A percentile compares a stretch with the other conserved stretches of the same genome.
These are phyloP conservation scores for Xerocomellus intermedius DNA, from an alignment of 768 basidiomycete genomes.

Conservation along the genomic window DNA sequence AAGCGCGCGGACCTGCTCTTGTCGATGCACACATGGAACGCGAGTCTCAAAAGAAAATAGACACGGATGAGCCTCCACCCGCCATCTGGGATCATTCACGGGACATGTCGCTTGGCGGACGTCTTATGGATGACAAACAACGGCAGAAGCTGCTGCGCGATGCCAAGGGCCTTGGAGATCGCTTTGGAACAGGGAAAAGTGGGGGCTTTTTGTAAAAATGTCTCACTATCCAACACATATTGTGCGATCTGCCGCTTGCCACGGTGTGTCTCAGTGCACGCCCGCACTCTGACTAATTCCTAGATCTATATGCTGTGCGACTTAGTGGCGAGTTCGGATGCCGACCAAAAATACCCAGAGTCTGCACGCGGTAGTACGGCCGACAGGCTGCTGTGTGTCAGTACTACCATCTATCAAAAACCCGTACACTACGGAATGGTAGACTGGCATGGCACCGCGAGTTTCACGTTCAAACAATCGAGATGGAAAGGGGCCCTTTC, in stretches of 20 bases:
- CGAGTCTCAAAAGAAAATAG: constrained; percentile 37
- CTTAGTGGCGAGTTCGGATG: constrained; percentile 1
- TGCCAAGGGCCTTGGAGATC: constrained; percentile 74
- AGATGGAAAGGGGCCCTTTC: background rate
- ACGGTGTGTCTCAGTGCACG: constrained; percentile 8
- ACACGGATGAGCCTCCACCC: constrained; percentile 51
- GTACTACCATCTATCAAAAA: background rate
- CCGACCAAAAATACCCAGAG: background rate
- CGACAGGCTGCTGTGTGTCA: constrained; percentile 1
- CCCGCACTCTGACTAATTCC: background rate
- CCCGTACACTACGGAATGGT: background rate
- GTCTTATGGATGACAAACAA: constrained; percentile 87
- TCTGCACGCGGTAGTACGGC: background rate
- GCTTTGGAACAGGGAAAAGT: constrained; percentile 74
- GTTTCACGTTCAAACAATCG: constrained; percentile 17
- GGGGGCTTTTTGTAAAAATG: constrained; percentile 56
- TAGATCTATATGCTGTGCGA: background rate
- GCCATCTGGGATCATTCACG: constrained; percentile 91
- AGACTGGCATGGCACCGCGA: constrained; percentile 1
- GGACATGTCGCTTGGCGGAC: constrained; percentile 85
- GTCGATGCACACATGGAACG: constrained; percentile 50
- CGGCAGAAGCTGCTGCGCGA: constrained; percentile 77
- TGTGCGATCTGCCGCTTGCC: constrained; percentile 2
- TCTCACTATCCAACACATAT: background rate
- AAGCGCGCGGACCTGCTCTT: constrained; percentile 52